phyloP scores from a whole-genome alignment of 306 rosid species.

The Vigna mungo region DNA sequence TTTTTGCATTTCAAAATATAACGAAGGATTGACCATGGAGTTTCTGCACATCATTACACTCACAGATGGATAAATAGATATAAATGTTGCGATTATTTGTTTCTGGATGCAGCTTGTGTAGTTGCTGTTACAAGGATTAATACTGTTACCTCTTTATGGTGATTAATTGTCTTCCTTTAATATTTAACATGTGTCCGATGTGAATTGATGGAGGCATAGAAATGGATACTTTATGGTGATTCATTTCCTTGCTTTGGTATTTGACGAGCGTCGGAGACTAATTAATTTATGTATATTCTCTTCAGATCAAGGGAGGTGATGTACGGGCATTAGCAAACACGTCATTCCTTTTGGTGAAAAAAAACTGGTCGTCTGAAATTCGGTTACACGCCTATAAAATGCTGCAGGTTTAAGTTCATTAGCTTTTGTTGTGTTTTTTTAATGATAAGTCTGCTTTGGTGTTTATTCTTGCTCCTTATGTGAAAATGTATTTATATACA shows the following conservation, averaged over 20 bases:
- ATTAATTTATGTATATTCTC: constrained; percentile 39
- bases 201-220: background rate
- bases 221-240: constrained; percentile 13
- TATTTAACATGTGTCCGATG: background rate
- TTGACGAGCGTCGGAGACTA: constrained; percentile 7
- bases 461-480: constrained; percentile 33
- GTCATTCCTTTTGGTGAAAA: constrained; percentile 75
- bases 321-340: constrained; percentile 74
- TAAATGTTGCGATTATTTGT: background rate
- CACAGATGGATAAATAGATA: background rate
- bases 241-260: constrained; percentile 4
- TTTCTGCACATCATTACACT: background rate
- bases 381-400: constrained; percentile 95
- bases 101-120: constrained; percentile 18
- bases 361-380: constrained; percentile 92
- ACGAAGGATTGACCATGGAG: background rate
- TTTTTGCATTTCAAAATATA: constrained; percentile 3
- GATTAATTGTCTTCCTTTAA: background rate
- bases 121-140: background rate
- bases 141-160: background rate
- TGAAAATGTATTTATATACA: constrained; percentile 47
- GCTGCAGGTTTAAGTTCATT: constrained; percentile 74
- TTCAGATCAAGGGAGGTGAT: constrained; percentile 83
- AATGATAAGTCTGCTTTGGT: constrained; percentile 3
- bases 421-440: constrained; percentile 22